Base-by-base conservation (phyloP, 2,329 filamentous ascomycete species). In the Dothideomycetes sp. region DNA sequence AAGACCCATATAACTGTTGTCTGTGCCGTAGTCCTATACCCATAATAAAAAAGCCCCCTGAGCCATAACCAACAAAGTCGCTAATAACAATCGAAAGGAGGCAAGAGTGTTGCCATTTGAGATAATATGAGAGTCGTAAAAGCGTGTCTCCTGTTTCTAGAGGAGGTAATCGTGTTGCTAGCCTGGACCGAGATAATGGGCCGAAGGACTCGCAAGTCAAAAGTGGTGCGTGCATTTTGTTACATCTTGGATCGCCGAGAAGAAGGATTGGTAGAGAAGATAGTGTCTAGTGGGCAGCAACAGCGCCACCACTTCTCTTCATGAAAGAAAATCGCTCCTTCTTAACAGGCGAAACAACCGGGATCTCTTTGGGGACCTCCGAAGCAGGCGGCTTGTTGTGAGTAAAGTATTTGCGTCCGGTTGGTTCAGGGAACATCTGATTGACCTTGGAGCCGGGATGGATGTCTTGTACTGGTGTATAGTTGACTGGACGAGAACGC, bases 271-370 rank as follows among this genome's bases (percentile, higher is more conserved):
- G 5, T 7, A 13, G 18, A 18, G 4, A 16, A 5, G 10, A 7
- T 13, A 28, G n/a, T 4, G 9, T 45, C 27, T 34, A 48, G n/a
- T 48, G 46, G 31, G 46, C 46, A 16, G 43, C 36, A 12, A 48
- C 46, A 24, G 39, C 31, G 41, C 37, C 30, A 18, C 28, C 27
- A 35, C 43, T 34, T 17, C 33, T 35, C 34, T 43, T 45, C 18
- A 45, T 20, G 18, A 48, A 40, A 11, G 40, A 46, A 25, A 48
- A 46, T 1, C 46, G 44, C 13, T 45, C 40, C 29, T 48, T 48
- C 39, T 45, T 44, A n/a, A 31, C 32, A 10, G 28, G 15, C 4
- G 31, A 23, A 19, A 22, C 29, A 11, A 33, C 38, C 8, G 45
- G 33, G 2, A 38, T 22, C 3, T 34, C 37, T 7, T 25, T 37